phyloP scores from a whole-genome alignment of 2,329 filamentous ascomycete species.

The Dactylella cylindrospora region DNA sequence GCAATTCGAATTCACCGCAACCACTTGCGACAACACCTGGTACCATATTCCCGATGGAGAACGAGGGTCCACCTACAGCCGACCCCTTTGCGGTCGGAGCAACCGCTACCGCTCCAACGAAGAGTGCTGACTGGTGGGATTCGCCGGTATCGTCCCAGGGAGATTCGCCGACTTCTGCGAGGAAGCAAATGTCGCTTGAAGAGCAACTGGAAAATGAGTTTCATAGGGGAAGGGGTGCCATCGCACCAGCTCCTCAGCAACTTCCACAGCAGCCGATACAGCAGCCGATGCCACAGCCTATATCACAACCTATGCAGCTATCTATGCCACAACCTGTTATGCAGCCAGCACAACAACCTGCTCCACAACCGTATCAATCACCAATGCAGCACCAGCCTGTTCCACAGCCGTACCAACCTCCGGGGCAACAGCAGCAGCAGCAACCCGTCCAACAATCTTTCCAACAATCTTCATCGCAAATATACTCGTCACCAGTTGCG shows the following conservation, averaged over 20 bases:
- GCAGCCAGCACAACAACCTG: slow-evolving; percentile 1
- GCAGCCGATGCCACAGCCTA: background rate
- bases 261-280: background rate
- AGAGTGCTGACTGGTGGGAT: slow-evolving; percentile 36
- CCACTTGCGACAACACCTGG: slow-evolving; percentile 11
- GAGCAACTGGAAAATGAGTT: slow-evolving; percentile 41
- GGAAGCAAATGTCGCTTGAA: slow-evolving; percentile 12
- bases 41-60: slow-evolving; percentile 30
- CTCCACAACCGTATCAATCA: background rate
- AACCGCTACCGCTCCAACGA: slow-evolving; percentile 3
- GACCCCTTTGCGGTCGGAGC: slow-evolving; percentile 20
- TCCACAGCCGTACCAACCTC: slow-evolving; percentile 1
- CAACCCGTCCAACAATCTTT: slow-evolving; percentile 1
- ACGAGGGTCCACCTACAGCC: slow-evolving; percentile 9
- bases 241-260: slow-evolving; percentile 6
- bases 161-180: slow-evolving; percentile 13
- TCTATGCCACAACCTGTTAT: slow-evolving; percentile 1
- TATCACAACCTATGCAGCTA: slow-evolving; percentile 1
- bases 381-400: slow-evolving; percentile 1
- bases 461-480: slow-evolving; percentile 3
- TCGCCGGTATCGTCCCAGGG: slow-evolving; percentile 21
- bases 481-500: no score
- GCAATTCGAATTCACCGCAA: slow-evolving; percentile 5
- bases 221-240: slow-evolving; percentile 24
- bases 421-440: slow-evolving; percentile 2